Conservation (phyloP, 768 basidiomycete species). For the Suillus placidus region DNA sequence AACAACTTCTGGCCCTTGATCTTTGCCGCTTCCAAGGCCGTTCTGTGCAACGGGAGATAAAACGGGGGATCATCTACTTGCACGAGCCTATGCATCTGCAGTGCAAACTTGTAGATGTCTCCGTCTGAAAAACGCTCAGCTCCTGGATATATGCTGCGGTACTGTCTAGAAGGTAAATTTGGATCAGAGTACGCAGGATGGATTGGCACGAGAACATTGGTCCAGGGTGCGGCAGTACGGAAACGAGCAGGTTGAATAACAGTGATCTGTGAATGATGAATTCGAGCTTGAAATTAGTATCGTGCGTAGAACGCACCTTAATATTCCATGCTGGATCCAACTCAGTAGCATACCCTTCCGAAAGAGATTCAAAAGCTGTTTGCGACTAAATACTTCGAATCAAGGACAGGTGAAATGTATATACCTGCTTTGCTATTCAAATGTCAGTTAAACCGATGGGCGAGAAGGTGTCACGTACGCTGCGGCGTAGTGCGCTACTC, state of each 20-base stretch:
- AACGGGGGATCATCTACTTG: constrained; percentile 28
- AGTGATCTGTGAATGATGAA: constrained; percentile 21
- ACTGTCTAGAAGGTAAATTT: constrained; percentile 20
- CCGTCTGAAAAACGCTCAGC: constrained; percentile 16
- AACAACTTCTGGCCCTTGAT: constrained; percentile 26
- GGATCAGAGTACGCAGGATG: constrained; percentile 26
- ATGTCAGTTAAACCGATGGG: constrained; percentile 8
- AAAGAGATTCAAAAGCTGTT: constrained; percentile 42
- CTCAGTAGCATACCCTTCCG: constrained; percentile 41
- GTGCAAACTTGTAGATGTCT: constrained; percentile 29
- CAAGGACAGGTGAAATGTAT: not conserved
- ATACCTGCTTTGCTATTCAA: constrained; percentile 30
- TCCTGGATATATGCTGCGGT: constrained; percentile 16
- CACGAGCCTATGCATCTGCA: constrained; percentile 19
- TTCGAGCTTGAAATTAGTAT: not conserved
- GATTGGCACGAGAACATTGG: constrained; percentile 10
- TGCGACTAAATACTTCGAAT: not conserved
- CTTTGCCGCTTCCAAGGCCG: constrained; percentile 25
- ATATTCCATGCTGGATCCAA: constrained; percentile 52
- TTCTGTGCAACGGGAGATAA: constrained; percentile 28
- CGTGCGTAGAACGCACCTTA: constrained; percentile 35
- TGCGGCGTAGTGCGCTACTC: constrained; percentile 26
- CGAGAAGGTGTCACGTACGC: constrained; percentile 22
- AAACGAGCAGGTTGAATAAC: constrained; percentile 29
- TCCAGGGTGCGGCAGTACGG: constrained; percentile 18